Percentiles rank a stretch among this genome's conserved stretches.
Conservation (phyloP, 2,329 filamentous ascomycete species). For the Aspergillus niger region DNA sequence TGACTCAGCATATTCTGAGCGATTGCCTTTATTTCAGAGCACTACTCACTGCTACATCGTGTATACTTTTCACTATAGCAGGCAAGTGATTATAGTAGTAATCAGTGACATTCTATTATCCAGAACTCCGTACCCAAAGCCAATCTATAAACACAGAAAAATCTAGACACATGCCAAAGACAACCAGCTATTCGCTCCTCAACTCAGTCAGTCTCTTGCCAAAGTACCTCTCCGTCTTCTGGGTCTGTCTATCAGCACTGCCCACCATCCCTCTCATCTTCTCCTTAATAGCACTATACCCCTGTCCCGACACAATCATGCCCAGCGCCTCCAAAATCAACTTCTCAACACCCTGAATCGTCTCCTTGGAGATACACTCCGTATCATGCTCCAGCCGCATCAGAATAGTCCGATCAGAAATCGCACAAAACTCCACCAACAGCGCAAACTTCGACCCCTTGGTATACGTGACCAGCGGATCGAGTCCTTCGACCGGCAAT, state of each 20-base stretch:
- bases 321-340: neutral
- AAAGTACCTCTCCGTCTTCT: neutral
- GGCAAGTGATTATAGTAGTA: too few species aligned
- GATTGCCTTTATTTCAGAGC: too few species aligned
- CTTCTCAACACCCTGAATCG: neutral
- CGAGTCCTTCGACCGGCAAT: neutral
- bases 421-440: conserved; percentile 3
- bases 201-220: neutral
- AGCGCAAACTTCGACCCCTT: conserved; percentile 12
- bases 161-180: too few species aligned
- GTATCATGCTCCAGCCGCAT: conserved; percentile 4
- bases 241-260: neutral
- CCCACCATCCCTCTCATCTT: neutral
- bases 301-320: neutral
- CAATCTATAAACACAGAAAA: too few species aligned
- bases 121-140: too few species aligned
- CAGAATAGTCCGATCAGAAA: neutral
- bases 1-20: too few species aligned
- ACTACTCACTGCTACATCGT: too few species aligned
- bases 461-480: neutral
- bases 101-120: too few species aligned
- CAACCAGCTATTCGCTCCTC: neutral
- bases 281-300: neutral
- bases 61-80: too few species aligned
- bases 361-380: neutral